Conservation (phyloP, 768 basidiomycete genomes). For the Tylopilus intermedius region DNA sequence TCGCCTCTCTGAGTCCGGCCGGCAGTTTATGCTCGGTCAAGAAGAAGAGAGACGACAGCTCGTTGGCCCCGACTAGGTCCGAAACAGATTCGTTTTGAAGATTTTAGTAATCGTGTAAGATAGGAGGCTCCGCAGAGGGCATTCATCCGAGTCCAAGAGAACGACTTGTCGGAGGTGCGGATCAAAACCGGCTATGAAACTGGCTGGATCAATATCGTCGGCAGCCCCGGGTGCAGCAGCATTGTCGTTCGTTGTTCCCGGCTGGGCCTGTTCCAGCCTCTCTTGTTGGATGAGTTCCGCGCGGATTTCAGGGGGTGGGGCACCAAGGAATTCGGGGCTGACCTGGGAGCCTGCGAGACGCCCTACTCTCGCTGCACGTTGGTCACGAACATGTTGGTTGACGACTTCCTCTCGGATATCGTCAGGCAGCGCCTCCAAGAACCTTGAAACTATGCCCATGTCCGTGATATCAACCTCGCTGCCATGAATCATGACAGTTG, state of each 20-base stretch:
- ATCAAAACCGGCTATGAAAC: conserved; percentile 89
- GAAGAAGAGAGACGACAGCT: conserved; percentile 86
- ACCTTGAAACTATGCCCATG: conserved; percentile 96
- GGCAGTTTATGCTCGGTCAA: conserved; percentile 91
- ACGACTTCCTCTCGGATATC: conserved; percentile 98
- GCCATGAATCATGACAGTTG: conserved; percentile 90
- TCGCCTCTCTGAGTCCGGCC: conserved; percentile 61
- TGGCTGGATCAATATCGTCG: conserved; percentile 80
- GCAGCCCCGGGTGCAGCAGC: conserved; percentile 36
- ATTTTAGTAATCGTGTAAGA: conserved; percentile 79
- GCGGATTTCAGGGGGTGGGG: conserved; percentile 91
- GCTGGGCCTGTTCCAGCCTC: conserved; percentile 61
- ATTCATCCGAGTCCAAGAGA: conserved; percentile 82
- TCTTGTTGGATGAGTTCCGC: conserved; percentile 98
- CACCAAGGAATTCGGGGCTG: conserved; percentile 92
- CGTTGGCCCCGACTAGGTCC: conserved; percentile 63
- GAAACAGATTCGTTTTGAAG: no score
- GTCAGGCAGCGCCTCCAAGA: conserved; percentile 95
- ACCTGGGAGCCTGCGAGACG: conserved; percentile 81
- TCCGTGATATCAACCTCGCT: conserved; percentile 95
- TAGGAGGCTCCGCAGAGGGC: conserved; percentile 75
- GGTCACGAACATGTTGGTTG: conserved; percentile 94
- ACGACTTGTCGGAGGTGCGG: conserved; percentile 88
- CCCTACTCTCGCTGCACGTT: conserved; percentile 70
- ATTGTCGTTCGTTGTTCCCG: conserved; percentile 28